Percentiles rank a stretch among this genome's conserved stretches.
Conservation (phyloP, 2,329 filamentous ascomycete species). For the Penicillium griseofulvum region DNA sequence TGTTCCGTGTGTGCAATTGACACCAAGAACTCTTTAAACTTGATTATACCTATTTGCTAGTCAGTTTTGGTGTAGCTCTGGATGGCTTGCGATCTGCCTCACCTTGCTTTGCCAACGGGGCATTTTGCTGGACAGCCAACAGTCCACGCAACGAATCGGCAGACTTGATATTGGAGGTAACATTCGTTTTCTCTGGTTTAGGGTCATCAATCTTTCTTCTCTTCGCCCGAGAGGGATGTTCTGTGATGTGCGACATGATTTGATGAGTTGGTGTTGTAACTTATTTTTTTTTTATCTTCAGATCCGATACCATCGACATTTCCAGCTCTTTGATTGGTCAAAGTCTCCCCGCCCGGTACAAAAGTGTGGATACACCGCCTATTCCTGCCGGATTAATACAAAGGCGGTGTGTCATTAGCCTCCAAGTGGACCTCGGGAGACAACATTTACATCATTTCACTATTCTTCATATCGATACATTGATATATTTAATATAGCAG, state of each 20-base stretch:
- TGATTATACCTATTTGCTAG: constrained; percentile 36
- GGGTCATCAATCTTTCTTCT: constrained; percentile 40
- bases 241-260: constrained; percentile 36
- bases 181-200: constrained; percentile 6
- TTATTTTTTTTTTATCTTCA: constrained; percentile 18
- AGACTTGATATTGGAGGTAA: constrained; percentile 38
- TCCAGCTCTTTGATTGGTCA: constrained; percentile 19
- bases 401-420: background rate
- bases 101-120: constrained; percentile 58
- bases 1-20: constrained; percentile 39
- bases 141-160: constrained; percentile 66
- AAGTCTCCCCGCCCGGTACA: constrained; percentile 6
- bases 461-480: no score
- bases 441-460: background rate
- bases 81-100: constrained; percentile 49
- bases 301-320: constrained; percentile 26
- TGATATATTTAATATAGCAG: background rate
- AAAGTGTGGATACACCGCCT: constrained; percentile 2
- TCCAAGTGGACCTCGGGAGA: background rate
- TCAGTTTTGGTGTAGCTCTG: constrained; percentile 6
- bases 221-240: constrained; percentile 36
- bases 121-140: constrained; percentile 69
- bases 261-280: constrained; percentile 17
- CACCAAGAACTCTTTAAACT: constrained; percentile 46
- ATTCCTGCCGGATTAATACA: background rate